These are phyloP conservation scores for Arctium lappa DNA, from an alignment of 129 eudicot genomes.

Conservation along the genomic window DNA sequence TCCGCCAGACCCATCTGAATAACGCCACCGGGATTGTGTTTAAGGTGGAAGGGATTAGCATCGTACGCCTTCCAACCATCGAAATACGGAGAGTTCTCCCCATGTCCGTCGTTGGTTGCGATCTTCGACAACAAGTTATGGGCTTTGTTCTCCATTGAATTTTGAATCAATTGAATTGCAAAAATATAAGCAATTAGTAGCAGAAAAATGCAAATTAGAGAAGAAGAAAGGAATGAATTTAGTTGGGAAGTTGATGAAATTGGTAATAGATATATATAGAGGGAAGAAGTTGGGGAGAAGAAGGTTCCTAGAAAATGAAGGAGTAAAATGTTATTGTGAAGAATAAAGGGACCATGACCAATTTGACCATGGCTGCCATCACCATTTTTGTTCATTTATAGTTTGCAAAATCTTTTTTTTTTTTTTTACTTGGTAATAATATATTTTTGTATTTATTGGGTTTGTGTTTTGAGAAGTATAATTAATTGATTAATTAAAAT, in stretches of 20 bases:
- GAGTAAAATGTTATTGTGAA: too few relatives aligned
- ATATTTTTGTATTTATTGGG: too few relatives aligned
- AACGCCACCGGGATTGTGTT: conserved; percentile 45
- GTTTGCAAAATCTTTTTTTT: not conserved
- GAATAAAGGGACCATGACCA: too few relatives aligned
- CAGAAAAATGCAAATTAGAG: not conserved
- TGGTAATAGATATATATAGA: not conserved
- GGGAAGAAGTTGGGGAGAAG: not conserved
- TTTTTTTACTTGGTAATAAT: not conserved
- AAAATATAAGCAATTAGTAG: not conserved
- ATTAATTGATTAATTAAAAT: too few relatives aligned
- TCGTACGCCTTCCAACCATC: conserved; percentile 76
- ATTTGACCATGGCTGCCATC: not conserved
- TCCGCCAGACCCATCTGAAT: conserved; percentile 74
- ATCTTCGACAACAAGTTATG: conserved; percentile 39
- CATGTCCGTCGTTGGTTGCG: conserved; percentile 55
- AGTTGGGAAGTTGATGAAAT: not conserved
- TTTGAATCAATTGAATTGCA: too few relatives aligned
- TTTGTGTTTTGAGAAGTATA: too few relatives aligned
- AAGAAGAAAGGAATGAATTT: not conserved
- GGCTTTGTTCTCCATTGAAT: not conserved
- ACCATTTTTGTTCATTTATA: not conserved
- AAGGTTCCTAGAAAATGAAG: conserved; percentile 3
- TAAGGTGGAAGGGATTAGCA: conserved; percentile 46
- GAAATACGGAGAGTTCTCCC: conserved; percentile 66